phyloP scores from a whole-genome alignment of 192 early-diverging fungal genomes.

The Entomortierella chlamydospora region DNA sequence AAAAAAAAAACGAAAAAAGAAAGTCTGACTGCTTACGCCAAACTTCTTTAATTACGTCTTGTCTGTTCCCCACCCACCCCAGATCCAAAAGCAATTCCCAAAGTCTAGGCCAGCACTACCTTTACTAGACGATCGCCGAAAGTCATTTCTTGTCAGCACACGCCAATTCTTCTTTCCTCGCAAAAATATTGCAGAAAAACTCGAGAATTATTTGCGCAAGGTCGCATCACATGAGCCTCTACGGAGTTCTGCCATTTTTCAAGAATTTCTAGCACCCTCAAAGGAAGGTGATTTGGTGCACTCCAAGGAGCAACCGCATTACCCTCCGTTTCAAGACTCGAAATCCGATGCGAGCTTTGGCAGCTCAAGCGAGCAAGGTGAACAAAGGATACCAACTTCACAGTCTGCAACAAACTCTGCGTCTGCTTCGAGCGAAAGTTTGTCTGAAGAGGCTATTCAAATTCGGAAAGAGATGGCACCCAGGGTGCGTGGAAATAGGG shows the following conservation, averaged over 20 bases:
- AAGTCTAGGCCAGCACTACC: conserved; percentile 55
- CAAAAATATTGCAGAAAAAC: conserved; percentile 61
- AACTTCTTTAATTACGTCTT: not conserved
- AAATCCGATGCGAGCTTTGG: conserved; percentile 9
- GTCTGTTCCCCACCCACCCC: no score
- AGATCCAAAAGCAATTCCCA: conserved; percentile 52
- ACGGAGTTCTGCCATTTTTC: conserved; percentile 52
- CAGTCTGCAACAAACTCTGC: not conserved
- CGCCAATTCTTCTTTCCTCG: conserved; percentile 52
- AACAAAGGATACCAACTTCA: not conserved
- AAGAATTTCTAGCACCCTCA: conserved; percentile 62
- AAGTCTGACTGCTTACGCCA: not conserved
- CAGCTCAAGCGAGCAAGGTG: not conserved
- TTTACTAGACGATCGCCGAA: conserved; percentile 54
- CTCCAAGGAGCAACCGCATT: conserved; percentile 47
- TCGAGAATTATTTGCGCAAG: conserved; percentile 61
- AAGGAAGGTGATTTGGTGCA: conserved; percentile 59
- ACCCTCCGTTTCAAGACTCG: not conserved
- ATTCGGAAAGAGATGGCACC: not conserved
- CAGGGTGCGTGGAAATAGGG: conserved; percentile 21
- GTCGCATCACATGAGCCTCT: conserved; percentile 54
- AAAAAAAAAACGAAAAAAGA: no score
- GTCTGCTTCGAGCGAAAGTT: not conserved
- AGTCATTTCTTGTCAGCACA: conserved; percentile 46
- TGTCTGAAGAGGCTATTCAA: not conserved